These are phyloP conservation scores for Populus hybrid DNA, from an alignment of 441 rosid genomes.

Conservation along the genomic window DNA sequence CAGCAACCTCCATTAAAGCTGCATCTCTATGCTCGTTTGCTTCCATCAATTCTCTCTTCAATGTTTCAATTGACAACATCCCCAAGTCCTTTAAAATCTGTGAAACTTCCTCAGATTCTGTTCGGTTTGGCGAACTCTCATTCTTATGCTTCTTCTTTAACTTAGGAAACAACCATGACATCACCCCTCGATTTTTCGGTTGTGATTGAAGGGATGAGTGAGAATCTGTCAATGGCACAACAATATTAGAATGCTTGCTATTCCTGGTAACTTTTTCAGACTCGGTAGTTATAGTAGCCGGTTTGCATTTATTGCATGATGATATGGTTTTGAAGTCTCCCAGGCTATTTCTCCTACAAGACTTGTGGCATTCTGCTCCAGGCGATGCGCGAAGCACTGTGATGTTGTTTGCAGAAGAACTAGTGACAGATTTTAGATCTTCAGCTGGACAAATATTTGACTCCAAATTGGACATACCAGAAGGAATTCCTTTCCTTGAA, in stretches of 20 bases:
- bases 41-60: constrained; percentile 69
- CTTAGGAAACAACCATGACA: constrained; percentile 78
- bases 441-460: constrained; percentile 44
- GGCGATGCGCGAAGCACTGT: constrained; percentile 37
- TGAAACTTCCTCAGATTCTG: constrained; percentile 75
- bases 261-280: constrained; percentile 34
- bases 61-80: constrained; percentile 49
- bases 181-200: constrained; percentile 54
- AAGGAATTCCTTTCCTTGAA: constrained; percentile 53
- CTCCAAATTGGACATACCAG: constrained; percentile 33
- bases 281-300: constrained; percentile 29
- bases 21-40: constrained; percentile 77
- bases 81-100: constrained; percentile 58
- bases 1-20: constrained; percentile 62
- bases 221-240: constrained; percentile 77
- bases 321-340: constrained; percentile 63
- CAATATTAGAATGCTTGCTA: constrained; percentile 57
- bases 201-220: constrained; percentile 58
- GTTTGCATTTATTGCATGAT: constrained; percentile 67
- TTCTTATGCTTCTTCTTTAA: constrained; percentile 66
- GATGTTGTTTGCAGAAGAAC: constrained; percentile 42
- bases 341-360: constrained; percentile 59
- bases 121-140: constrained; percentile 52
- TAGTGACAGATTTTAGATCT: constrained; percentile 49
- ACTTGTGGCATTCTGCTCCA: constrained; percentile 39